Evolutionary conservation across 2,329 filamentous ascomycete species (phyloP).

Genomic region (Magnaporthiopsis poae): DNA sequence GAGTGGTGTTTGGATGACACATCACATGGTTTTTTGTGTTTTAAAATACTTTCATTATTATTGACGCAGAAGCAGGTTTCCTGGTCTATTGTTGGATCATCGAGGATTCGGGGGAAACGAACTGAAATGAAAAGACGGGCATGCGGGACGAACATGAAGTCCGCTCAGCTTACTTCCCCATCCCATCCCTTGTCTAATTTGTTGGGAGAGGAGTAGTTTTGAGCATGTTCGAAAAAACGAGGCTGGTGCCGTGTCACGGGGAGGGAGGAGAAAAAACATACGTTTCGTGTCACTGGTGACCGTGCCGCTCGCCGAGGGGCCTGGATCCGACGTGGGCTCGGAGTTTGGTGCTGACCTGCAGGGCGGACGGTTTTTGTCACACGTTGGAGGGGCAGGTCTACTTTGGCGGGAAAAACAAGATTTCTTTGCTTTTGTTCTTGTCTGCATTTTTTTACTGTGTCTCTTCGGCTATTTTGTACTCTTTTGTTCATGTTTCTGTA

Average conservation of each 20-base stretch:
- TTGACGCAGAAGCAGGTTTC: background rate
- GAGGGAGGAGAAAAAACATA: background rate
- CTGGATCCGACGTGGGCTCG: background rate
- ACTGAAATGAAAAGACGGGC: background rate
- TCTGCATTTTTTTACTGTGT: background rate
- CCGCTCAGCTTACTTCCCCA: background rate
- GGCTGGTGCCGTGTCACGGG: background rate
- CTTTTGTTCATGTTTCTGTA: background rate
- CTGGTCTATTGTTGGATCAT: background rate
- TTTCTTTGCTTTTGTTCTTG: background rate
- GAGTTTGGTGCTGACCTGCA: background rate
- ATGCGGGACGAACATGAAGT: background rate
- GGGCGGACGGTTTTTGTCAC: background rate
- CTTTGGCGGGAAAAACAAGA: background rate
- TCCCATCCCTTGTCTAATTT: background rate
- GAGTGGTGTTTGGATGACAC: too few relatives aligned
- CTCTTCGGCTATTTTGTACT: background rate
- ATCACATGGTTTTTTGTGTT: too few relatives aligned
- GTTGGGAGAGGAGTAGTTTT: background rate
- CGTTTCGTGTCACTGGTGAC: background rate
- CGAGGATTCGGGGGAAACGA: background rate
- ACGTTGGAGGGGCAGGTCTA: too few relatives aligned
- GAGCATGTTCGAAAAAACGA: background rate
- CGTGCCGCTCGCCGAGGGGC: background rate
- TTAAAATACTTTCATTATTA: too few relatives aligned